These are phyloP conservation scores for Pyrenopolyporus hunteri DNA, from an alignment of 495 filamentous ascomycete species.

Conservation along the genomic window DNA sequence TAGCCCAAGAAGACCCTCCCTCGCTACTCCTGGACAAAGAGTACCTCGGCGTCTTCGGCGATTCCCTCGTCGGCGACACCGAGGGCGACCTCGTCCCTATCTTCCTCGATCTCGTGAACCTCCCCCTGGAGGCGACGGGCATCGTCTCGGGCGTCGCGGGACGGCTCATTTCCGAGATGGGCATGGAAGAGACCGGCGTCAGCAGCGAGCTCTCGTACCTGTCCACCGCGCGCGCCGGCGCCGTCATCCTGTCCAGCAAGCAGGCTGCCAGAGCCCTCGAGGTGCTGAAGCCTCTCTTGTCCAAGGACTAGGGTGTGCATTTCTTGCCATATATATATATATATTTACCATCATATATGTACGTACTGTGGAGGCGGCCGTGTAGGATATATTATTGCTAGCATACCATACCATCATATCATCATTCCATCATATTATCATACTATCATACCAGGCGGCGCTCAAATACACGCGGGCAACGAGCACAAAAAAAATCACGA, in stretches of 20 bases:
- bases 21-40: conserved; percentile 80
- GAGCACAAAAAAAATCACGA: conserved; percentile 22
- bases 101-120: conserved; percentile 78
- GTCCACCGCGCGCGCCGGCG: conserved; percentile 86
- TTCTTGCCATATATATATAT: too few relatives aligned
- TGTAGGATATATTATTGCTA: conserved; percentile 38
- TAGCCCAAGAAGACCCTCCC: conserved; percentile 83
- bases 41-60: conserved; percentile 68
- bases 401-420: conserved; percentile 3
- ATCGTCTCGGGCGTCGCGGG: conserved; percentile 93
- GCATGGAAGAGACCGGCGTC: conserved; percentile 51
- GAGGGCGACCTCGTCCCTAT: conserved; percentile 86
- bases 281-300: conserved; percentile 62
- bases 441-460: conserved; percentile 1
- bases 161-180: conserved; percentile 66
- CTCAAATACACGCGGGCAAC: neutral
- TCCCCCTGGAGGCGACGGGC: conserved; percentile 88
- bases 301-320: conserved; percentile 29
- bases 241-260: conserved; percentile 80
- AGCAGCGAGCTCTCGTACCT: conserved; percentile 89
- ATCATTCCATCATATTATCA: too few relatives aligned
- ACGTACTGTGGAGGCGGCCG: too few relatives aligned
- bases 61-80: conserved; percentile 78
- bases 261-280: conserved; percentile 73
- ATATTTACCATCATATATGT: too few relatives aligned